Percentiles rank a stretch among this genome's conserved stretches.
Evolutionary conservation across 441 rosid species (phyloP).

Genomic region (Omphalea diandra): DNA sequence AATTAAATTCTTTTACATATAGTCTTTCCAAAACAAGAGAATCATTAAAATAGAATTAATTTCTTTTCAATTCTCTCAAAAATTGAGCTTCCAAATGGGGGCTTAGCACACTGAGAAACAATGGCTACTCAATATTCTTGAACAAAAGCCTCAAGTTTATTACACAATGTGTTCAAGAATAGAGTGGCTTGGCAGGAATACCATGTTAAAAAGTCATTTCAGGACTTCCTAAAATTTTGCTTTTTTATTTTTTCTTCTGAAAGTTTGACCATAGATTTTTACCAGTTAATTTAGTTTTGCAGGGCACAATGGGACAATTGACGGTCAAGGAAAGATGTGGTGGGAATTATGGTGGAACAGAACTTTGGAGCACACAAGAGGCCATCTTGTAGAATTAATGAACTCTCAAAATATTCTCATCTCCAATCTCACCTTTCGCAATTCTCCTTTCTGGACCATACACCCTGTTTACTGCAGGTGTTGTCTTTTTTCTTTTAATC

Average conservation of each 20-base stretch:
- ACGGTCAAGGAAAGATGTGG: conserved; percentile 97
- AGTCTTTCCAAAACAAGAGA: no score
- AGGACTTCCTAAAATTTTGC: not conserved
- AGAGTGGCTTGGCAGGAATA: not conserved
- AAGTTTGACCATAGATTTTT: not conserved
- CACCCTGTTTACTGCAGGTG: conserved; percentile 97
- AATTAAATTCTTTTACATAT: no score
- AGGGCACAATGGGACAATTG: conserved; percentile 89
- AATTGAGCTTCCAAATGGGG: no score
- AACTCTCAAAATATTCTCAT: conserved; percentile 74
- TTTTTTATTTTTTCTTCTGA: not conserved
- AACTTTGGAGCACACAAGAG: conserved; percentile 79
- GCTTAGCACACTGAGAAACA: not conserved
- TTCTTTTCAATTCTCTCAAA: no score
- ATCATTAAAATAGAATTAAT: no score
- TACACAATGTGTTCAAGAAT: no score
- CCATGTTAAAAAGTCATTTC: not conserved
- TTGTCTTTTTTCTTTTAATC: conserved; percentile 9
- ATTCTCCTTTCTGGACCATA: conserved; percentile 94
- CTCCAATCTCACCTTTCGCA: conserved; percentile 73
- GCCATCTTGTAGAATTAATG: conserved; percentile 86
- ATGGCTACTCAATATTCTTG: not conserved
- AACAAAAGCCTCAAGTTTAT: no score
- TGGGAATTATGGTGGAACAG: conserved; percentile 98
- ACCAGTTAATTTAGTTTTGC: conserved; percentile 22